Evolutionary conservation across 495 filamentous ascomycete species (phyloP).

Genomic region (Daldinia grandis): DNA sequence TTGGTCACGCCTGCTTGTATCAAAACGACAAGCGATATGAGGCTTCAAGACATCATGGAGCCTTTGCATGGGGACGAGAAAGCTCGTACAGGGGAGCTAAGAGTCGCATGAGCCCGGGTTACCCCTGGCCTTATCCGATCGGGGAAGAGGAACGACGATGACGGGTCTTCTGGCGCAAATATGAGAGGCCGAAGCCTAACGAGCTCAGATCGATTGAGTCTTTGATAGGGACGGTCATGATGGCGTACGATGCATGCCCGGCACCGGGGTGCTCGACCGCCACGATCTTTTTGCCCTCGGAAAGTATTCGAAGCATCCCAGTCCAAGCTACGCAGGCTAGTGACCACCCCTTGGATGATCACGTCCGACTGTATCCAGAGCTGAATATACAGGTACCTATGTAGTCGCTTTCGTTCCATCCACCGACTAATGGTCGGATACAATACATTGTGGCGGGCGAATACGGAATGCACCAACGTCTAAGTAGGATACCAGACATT

Average conservation of each 20-base stretch:
- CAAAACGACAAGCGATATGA: conserved; percentile 29
- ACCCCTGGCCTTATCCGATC: conserved; percentile 36
- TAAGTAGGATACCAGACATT: conserved; percentile 26
- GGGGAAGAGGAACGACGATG: conserved; percentile 35
- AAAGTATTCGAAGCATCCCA: conserved; percentile 36
- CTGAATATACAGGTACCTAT: conserved; percentile 24
- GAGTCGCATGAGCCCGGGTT: conserved; percentile 34
- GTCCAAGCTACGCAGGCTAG: conserved; percentile 38
- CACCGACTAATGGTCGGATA: conserved; percentile 11
- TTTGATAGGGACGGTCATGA: conserved; percentile 25
- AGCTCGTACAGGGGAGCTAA: conserved; percentile 36
- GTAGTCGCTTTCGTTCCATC: conserved; percentile 12
- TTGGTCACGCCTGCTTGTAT: conserved; percentile 25
- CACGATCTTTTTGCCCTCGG: conserved; percentile 30
- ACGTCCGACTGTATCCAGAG: conserved; percentile 24
- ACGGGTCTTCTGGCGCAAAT: conserved; percentile 27
- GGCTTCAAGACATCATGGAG: conserved; percentile 32
- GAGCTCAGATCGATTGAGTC: conserved; percentile 32
- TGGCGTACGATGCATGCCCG: conserved; percentile 37
- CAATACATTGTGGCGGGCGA: conserved; percentile 15
- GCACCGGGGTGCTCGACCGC: conserved; percentile 35
- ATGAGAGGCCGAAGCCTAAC: conserved; percentile 31
- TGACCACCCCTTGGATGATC: conserved; percentile 31
- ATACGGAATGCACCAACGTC: conserved; percentile 23
- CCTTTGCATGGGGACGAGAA: conserved; percentile 25